Conservation (phyloP, 208 protist genomes). For the Angomonas ambiguus region DNA sequence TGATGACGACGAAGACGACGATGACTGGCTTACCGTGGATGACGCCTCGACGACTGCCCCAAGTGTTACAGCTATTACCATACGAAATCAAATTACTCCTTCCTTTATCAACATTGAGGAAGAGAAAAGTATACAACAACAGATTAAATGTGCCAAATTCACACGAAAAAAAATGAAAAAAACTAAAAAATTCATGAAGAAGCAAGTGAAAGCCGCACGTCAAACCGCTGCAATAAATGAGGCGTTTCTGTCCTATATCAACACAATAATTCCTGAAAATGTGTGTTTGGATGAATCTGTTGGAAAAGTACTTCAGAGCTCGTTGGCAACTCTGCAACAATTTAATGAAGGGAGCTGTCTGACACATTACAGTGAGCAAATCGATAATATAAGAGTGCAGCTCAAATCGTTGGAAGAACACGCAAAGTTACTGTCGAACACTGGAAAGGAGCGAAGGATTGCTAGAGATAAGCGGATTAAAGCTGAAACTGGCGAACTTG, state of each 20-base stretch:
- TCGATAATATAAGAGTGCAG: background rate
- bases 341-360: conserved; percentile 13
- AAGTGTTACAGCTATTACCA: conserved; percentile 10
- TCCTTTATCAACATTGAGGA: conserved; percentile 18
- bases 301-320: background rate
- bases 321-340: background rate
- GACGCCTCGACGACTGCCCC: background rate
- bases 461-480: conserved; percentile 13
- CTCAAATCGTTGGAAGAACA: background rate
- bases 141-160: conserved; percentile 14
- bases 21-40: background rate
- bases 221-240: conserved; percentile 13
- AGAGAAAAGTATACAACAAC: conserved; percentile 14
- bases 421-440: background rate
- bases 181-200: conserved; percentile 11
- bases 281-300: conserved; percentile 4
- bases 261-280: background rate
- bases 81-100: conserved; percentile 13
- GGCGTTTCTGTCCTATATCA: conserved; percentile 11
- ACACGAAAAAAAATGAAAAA: conserved; percentile 16
- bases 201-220: conserved; percentile 3
- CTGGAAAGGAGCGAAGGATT: background rate
- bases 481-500: background rate
- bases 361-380: conserved; percentile 1
- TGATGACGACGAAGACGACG: conserved; percentile 4